phyloP scores from a whole-genome alignment of 148 eudicot genomes.

The Pouteria glomerata region DNA sequence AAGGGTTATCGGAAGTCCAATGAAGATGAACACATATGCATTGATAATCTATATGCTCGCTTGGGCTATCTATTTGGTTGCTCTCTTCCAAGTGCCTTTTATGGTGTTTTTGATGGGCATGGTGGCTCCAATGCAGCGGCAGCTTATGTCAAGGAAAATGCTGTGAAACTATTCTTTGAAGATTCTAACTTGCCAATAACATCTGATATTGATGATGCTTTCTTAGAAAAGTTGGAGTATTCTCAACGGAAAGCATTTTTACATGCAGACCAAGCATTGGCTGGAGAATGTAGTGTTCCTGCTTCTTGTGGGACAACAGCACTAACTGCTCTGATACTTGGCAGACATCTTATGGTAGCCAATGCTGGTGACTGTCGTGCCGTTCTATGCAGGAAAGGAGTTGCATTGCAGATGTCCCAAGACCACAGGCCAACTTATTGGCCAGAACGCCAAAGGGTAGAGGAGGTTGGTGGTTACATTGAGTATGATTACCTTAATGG shows the following conservation, averaged over 20 bases:
- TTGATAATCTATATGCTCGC: constrained; percentile 27
- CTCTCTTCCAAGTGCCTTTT: constrained; percentile 36
- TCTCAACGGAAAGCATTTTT: constrained; percentile 30
- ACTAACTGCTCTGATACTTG: constrained; percentile 35
- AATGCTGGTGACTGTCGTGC: constrained; percentile 55
- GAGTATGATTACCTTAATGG: constrained; percentile 43
- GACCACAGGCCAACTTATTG: constrained; percentile 36
- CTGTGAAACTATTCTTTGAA: constrained; percentile 31
- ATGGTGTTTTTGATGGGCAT: constrained; percentile 52
- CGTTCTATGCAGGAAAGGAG: constrained; percentile 41
- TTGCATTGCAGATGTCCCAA: constrained; percentile 35
- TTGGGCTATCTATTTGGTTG: constrained; percentile 22
- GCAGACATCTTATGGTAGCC: constrained; percentile 36
- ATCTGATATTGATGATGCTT: constrained; percentile 17
- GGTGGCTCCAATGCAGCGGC: constrained; percentile 42
- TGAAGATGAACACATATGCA: constrained; percentile 31
- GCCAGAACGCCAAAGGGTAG: constrained; percentile 29
- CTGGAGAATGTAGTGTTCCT: constrained; percentile 28
- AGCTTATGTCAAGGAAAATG: constrained; percentile 28
- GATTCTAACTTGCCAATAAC: constrained; percentile 32
- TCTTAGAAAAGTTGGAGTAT: constrained; percentile 22
- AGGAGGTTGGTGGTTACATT: constrained; percentile 36
- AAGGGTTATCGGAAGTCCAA: constrained; percentile 27
- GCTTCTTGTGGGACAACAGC: constrained; percentile 46
- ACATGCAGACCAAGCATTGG: constrained; percentile 38